Evolutionary conservation across 495 filamentous ascomycete genomes (phyloP), one percentile per base, ranked within the genome.

Genomic region (Penicillium cosmopolitanum): DNA sequence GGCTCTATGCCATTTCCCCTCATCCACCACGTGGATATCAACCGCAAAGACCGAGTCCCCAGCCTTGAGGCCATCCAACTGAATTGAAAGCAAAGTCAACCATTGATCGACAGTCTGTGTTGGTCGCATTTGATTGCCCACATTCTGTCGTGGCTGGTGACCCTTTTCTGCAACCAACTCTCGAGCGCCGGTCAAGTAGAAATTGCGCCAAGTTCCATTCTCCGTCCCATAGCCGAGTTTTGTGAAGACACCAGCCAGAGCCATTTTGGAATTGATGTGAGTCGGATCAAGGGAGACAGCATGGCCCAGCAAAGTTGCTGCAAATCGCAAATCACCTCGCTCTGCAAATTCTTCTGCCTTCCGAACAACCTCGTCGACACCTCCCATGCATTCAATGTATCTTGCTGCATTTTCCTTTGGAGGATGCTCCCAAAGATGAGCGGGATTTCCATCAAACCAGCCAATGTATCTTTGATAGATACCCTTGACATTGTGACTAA

Each of bases 361-460:
- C 4, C n/a, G n/a, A 46, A 69, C 36, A 15, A 70, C 51, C 12
- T 60, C 36, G 9, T 67, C 62, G 10, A 62, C 51, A 18, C 69
- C 67, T 0, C 70, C 66, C 42, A 68, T 57, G 19, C 59, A 64
- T 13, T 65, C 36, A 10, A 76, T 69, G 55, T 73, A 76, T 42
- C 70, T 46, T 23, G 50, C 43, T 0, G 62, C 72, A 18, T 53
- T 58, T 33, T 72, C 68, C 5, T 60, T 58, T 2, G 75, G 67
- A 1, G 73, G 60, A 31, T 70, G 55, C 46, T 74, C 64, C 74
- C 74, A 77, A 10, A 77, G 61, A 60, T 76, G 60, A 9, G 66
- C 72, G 1, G 74, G 67, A 44, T 73, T 70, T 0, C 74, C 72
- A 60, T 77, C 70, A 57, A 70, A 77, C 74, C 73, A 77, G 15